Evolutionary conservation across 306 rosid species (phyloP), one percentile per base, ranked within the genome.

Genomic region (Medicago arabica): DNA sequence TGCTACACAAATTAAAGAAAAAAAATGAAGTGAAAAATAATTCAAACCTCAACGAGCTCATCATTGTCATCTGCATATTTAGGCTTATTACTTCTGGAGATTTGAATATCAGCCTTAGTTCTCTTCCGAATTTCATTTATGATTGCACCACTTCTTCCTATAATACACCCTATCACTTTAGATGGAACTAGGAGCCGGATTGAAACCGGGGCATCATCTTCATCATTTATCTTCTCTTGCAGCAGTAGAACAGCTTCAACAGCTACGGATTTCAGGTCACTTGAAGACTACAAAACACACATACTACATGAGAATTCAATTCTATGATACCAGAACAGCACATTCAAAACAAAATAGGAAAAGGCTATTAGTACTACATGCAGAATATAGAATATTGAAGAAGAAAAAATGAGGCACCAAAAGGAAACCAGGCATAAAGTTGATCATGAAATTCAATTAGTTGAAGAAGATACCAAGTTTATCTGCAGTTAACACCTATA

Each of bases 161-260:
- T 96, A 58, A 96, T 87, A 72, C 99, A 96, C 46, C 99, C 99
- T 66, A 96, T 96, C 47, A 92, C 92, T 87, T 90, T 96, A 66
- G 97, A 89, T 49, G 93, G 97, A 88, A 96, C 91, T 58, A 96
- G 88, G 76, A 96, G 88, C 62, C 96, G 87, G 40, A 92, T 88
- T 51, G 92, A 78, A 62, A 88, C 88, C 9, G 55, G 83, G 25
- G 83, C 82, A 75, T 89, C 99, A 70, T 96, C 99, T 72, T 92
- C 99, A n/a, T 96, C 99, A 79, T 85, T 90, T 78, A 96, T 90
- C 88, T 89, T 92, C 69, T 83, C 98, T 88, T 96, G 99, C 80
- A 96, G 85, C 89, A 96, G 78, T 13, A 96, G 83, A 85, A 91
- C 97, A 82, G 97, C 92, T 83, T 96, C 99, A 69, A 96, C 99